A percentile compares a stretch with the other conserved stretches of the same genome.
Evolutionary conservation across 768 basidiomycete species (phyloP).

Genomic region (Cantharellus anzutake): DNA sequence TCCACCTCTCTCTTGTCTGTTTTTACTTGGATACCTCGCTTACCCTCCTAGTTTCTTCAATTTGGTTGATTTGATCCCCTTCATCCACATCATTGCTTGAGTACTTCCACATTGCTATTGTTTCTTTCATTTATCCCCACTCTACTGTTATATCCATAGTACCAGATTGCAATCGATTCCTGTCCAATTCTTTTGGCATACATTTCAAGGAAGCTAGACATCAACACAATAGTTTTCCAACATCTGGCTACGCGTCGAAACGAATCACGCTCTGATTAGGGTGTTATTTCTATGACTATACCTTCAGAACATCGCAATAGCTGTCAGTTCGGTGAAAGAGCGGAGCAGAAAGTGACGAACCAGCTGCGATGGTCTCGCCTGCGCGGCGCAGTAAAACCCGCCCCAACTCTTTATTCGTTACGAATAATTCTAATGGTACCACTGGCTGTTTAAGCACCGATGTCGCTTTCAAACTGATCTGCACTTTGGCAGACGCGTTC

Average conservation of each 20-base stretch:
- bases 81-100: no score
- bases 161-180: neutral
- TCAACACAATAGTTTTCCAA: no score
- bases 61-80: no score
- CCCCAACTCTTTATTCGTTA: conserved; percentile 90
- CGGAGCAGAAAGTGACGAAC: conserved; percentile 25
- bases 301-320: no score
- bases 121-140: neutral
- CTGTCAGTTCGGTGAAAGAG: no score
- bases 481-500: conserved; percentile 65
- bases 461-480: conserved; percentile 47
- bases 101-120: neutral
- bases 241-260: no score
- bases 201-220: no score
- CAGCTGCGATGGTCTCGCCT: conserved; percentile 90
- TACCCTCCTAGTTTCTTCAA: no score
- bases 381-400: conserved; percentile 68
- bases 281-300: neutral
- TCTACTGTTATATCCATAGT: neutral
- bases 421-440: conserved; percentile 76
- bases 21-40: neutral
- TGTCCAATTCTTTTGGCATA: no score
- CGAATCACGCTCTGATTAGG: no score
- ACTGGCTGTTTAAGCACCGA: conserved; percentile 27
- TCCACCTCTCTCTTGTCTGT: neutral